Percentiles rank a stretch among this genome's conserved stretches.
These are phyloP conservation scores for Marasmius oreades DNA, from an alignment of 1,284 basidiomycete genomes.

Conservation along the genomic window DNA sequence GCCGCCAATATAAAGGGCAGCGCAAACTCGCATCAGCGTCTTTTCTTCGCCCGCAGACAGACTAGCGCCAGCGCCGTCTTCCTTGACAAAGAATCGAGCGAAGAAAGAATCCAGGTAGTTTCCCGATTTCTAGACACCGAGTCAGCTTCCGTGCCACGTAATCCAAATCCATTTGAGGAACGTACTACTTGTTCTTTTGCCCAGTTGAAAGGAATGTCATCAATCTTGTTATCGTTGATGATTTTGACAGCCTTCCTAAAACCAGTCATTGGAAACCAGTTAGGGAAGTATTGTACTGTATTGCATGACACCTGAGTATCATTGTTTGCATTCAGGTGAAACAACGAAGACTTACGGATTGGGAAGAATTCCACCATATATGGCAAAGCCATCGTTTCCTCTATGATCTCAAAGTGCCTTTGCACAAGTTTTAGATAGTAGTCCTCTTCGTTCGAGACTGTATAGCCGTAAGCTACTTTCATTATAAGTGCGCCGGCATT, in stretches of 20 bases:
- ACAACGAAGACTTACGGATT: slow-evolving; percentile 5
- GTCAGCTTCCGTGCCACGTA: no score
- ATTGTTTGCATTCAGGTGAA: background rate
- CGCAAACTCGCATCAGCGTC: slow-evolving; percentile 29
- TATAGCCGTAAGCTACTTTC: slow-evolving; percentile 36
- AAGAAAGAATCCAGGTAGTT: slow-evolving; percentile 32
- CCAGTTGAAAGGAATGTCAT: slow-evolving; percentile 29
- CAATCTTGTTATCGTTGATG: slow-evolving; percentile 19
- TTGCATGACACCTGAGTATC: background rate
- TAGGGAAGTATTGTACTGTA: slow-evolving; percentile 39
- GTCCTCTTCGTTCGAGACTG: slow-evolving; percentile 29
- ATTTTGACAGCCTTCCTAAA: slow-evolving; percentile 29
- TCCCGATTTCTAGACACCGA: slow-evolving; percentile 29
- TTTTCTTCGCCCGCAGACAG: slow-evolving; percentile 26
- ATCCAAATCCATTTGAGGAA: no score
- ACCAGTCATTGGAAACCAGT: slow-evolving; percentile 37
- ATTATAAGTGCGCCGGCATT: slow-evolving; percentile 32
- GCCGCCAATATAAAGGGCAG: slow-evolving; percentile 37
- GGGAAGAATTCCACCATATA: slow-evolving; percentile 21
- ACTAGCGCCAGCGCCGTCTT: slow-evolving; percentile 21
- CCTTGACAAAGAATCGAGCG: slow-evolving; percentile 29
- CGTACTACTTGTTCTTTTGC: slow-evolving; percentile 30
- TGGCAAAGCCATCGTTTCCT: slow-evolving; percentile 20
- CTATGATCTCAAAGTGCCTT: slow-evolving; percentile 17
- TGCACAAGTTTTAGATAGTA: slow-evolving; percentile 29